Evolutionary conservation across 2,329 filamentous ascomycete species (phyloP), one percentile per base, ranked within the genome.

Genomic region (Leptographium galeiforme): DNA sequence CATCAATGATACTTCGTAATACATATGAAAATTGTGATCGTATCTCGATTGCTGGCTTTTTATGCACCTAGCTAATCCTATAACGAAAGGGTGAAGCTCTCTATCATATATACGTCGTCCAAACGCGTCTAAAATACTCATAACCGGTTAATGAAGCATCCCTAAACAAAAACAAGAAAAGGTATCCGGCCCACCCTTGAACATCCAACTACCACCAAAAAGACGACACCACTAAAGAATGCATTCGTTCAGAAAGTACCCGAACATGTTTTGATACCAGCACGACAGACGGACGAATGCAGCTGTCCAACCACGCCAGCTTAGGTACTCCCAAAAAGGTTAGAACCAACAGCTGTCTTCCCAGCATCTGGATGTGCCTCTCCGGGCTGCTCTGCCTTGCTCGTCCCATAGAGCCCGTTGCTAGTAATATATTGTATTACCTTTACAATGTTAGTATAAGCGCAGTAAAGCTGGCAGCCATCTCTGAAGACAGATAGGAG

Each of bases 341-440:
- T 36, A 10, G 51, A 50, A 25, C 48, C 45, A 11, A 34, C 39
- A 11, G 51, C 49, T 8, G 44, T 32, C 38, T 44, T 55, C 40
- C 44, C 48, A 38, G 51, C 51, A 40, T 43, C 52, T 11, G 38
- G 46, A 33, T 49, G 51, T 11, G 13, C 13, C 38, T 55, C 48
- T 25, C 34, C 38, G 18, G 46, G 33, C 38, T 43, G 52, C 16
- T 55, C 55, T 12, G 54, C 50, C 38, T 58, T 57, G 41, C 53
- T 47, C 12, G 54, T 50, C 14, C 53, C 55, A 32, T 58, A 58
- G 13, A 58, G 51, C 3, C 53, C 53, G 38, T 57, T 55, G 4
- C 50, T 52, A 32, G 48, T 40, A 18, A 59, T 59, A 50, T 59
- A 59, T 11, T 57, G 49, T 16, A 59, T 59, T 4, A 59, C 57